A percentile compares a stretch with the other conserved stretches of the same genome.
phyloP scores from a whole-genome alignment of 2,329 filamentous ascomycete species.

The Fusarium udum region DNA sequence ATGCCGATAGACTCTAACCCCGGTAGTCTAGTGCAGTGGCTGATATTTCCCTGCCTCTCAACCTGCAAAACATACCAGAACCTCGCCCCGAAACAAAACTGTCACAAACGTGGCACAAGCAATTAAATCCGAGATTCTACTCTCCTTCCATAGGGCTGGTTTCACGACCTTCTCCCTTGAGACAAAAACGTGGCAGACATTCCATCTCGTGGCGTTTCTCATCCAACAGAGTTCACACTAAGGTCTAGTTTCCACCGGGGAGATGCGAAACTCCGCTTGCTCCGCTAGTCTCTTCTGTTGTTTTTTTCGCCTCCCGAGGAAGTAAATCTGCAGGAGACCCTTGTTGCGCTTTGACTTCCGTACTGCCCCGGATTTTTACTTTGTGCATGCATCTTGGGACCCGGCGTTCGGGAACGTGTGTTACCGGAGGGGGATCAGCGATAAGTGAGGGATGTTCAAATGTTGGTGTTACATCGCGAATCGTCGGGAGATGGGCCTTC shows the following conservation, averaged over 20 bases:
- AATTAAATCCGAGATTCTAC: accelerated
- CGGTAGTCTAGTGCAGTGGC: not conserved
- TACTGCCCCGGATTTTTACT: not conserved
- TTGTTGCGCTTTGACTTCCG: conserved; percentile 5
- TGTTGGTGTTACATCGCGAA: not conserved
- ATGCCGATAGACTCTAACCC: not conserved
- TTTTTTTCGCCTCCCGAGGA: not conserved
- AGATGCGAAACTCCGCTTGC: not conserved
- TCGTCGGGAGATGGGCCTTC: not conserved
- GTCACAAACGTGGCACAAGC: not conserved
- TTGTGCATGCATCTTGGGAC: not conserved
- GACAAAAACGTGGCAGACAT: not conserved
- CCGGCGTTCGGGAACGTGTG: not conserved
- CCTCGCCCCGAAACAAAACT: not conserved
- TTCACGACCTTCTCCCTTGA: not conserved
- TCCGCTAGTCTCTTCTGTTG: not conserved
- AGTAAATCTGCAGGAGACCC: not conserved
- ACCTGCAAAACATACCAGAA: not conserved
- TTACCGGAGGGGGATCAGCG: not conserved
- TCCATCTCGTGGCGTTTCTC: not conserved
- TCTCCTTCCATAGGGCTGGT: not conserved
- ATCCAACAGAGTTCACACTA: not conserved
- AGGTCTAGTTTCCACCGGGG: not conserved
- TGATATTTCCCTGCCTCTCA: not conserved
- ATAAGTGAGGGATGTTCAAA: not conserved